phyloP scores from a whole-genome alignment of 805 yeast genomes.

The Diddensiella caesifluorescens region DNA sequence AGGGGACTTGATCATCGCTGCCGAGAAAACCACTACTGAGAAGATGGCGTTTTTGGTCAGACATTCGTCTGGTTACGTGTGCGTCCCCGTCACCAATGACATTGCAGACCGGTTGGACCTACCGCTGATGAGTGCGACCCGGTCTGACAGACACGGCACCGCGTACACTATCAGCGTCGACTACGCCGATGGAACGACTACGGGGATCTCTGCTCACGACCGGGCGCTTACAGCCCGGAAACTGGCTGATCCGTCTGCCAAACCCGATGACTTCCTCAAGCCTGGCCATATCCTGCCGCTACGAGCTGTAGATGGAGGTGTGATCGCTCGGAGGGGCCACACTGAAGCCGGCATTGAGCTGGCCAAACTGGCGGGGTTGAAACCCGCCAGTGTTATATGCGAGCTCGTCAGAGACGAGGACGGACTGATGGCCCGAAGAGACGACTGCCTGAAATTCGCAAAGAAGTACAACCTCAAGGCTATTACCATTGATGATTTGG shows the following conservation, averaged over 20 bases:
- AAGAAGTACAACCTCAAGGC: constrained; percentile 57
- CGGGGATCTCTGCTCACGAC: constrained; percentile 95
- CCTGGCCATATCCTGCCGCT: constrained; percentile 96
- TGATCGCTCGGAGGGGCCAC: constrained; percentile 81
- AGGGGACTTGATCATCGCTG: constrained; percentile 96
- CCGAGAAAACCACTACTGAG: constrained; percentile 66
- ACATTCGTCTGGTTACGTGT: constrained; percentile 71
- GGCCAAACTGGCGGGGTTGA: constrained; percentile 66
- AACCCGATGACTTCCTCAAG: constrained; percentile 64
- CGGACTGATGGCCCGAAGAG: constrained; percentile 91
- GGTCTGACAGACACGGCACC: constrained; percentile 86
- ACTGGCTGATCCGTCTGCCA: constrained; percentile 57
- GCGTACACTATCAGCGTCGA: constrained; percentile 95
- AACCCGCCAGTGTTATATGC: constrained; percentile 88
- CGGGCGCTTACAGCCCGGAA: constrained; percentile 74
- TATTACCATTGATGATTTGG: constrained; percentile 73
- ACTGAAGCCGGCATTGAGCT: constrained; percentile 96
- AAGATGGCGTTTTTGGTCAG: constrained; percentile 94
- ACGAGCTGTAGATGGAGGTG: constrained; percentile 83
- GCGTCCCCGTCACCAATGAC: constrained; percentile 77
- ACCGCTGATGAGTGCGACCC: constrained; percentile 65
- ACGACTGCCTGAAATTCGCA: constrained; percentile 74
- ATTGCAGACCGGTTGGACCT: constrained; percentile 76
- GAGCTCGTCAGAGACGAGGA: constrained; percentile 91
- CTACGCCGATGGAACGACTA: constrained; percentile 80